Percentiles rank a stretch among this genome's conserved stretches.
phyloP scores from a whole-genome alignment of 2,329 filamentous ascomycete genomes.

The Emericellopsis atlantica region DNA sequence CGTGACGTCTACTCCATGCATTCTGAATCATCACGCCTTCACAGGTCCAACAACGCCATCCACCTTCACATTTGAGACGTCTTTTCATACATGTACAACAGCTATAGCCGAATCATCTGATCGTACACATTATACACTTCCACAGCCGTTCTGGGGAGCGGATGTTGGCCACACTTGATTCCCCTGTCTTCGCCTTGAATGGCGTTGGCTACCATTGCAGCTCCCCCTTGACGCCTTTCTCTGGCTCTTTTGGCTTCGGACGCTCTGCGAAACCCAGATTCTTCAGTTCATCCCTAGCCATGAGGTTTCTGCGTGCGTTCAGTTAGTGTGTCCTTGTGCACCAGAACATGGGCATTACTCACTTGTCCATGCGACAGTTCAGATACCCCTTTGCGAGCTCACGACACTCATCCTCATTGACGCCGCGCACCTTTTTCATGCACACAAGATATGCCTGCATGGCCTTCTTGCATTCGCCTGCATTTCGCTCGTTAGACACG shows the following conservation, averaged over 20 bases:
- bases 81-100: too few relatives aligned
- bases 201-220: conserved; percentile 16
- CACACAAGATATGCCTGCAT: conserved; percentile 80
- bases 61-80: too few relatives aligned
- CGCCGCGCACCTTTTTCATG: conserved; percentile 70
- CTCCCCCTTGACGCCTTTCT: conserved; percentile 23
- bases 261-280: conserved; percentile 64
- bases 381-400: conserved; percentile 80
- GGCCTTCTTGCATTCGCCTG: conserved; percentile 84
- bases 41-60: too few relatives aligned
- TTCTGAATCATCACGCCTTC: too few relatives aligned
- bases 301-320: conserved; percentile 56
- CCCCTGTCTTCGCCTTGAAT: background rate
- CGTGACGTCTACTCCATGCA: too few relatives aligned
- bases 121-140: conserved; percentile 1
- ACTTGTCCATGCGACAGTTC: conserved; percentile 90
- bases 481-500: background rate
- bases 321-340: background rate
- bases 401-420: conserved; percentile 79
- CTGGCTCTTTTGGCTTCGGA: conserved; percentile 11
- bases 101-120: background rate
- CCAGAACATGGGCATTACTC: conserved; percentile 17
- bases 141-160: background rate
- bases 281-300: conserved; percentile 91
- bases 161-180: background rate